These are phyloP conservation scores for Suhomyces faveliae DNA, from an alignment of 805 yeast genomes.

Conservation along the genomic window DNA sequence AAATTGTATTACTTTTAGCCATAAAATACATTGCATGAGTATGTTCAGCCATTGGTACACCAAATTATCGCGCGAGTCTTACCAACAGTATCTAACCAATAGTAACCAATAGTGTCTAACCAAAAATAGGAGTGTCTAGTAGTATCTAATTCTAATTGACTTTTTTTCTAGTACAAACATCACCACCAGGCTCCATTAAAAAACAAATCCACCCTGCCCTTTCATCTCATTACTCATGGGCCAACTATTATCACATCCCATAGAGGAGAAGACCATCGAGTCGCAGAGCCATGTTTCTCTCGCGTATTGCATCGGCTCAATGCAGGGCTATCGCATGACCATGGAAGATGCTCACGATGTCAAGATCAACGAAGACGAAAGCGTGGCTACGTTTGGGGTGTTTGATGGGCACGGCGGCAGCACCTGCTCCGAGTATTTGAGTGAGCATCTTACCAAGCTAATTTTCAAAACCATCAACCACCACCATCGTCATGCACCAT, in stretches of 20 bases:
- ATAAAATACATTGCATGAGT: not conserved
- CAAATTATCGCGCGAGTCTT: not conserved
- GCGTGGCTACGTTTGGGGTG: constrained; percentile 58
- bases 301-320: constrained; percentile 65
- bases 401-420: constrained; percentile 86
- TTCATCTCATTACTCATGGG: constrained; percentile 51
- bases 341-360: constrained; percentile 77
- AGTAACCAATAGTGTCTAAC: no score
- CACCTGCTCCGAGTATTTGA: constrained; percentile 54
- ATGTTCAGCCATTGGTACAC: not conserved
- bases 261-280: constrained; percentile 63
- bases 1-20: no score
- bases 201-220: constrained; percentile 1
- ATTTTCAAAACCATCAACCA: constrained; percentile 31
- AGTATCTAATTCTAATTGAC: no score
- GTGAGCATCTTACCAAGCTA: constrained; percentile 38
- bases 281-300: constrained; percentile 44
- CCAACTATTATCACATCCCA: constrained; percentile 70
- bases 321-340: constrained; percentile 73
- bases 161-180: not conserved
- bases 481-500: constrained; percentile 1
- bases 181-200: not conserved
- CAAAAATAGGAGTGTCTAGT: no score
- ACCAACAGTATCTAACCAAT: no score
- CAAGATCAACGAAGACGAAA: constrained; percentile 42